Evolutionary conservation across 257 asterid genomes (phyloP), one percentile per base, ranked within the genome.

Genomic region (Gentiana straminea): DNA sequence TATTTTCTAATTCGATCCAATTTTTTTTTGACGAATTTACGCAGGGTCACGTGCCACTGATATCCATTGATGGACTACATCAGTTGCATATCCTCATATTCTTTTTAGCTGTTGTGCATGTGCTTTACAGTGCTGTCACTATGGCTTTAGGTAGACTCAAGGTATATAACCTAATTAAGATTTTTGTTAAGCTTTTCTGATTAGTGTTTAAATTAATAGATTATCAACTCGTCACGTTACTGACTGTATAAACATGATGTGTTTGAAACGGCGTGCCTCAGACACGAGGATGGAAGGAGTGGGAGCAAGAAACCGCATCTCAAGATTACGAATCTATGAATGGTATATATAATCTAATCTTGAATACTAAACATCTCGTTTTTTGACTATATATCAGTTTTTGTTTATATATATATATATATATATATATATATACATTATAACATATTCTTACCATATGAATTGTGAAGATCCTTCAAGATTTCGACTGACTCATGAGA

Each of bases 221-320:
- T 24, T 24, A 24, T 24, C 24, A 24, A 24, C 44, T 39, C 8
- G 8, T 39, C 44, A 39, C 8, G 44, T 39, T 39, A 39, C 4
- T 39, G 8, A 39, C 8, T 39, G 44, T 39, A 39, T 39, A 7
- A 39, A 39, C 44, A 39, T 41, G 9, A 41, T 41, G 9, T 0
- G 8, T 3, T 32, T 49, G 32, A 62, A 65, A 60, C 66, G 58
- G 38, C 68, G 61, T 48, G 52, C 73, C 57, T 79, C 74, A 92
- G 98, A 84, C 74, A 58, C 95, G 94, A 53, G 82, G 94, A 37
- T 92, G 97, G 97, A 92, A 92, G 69, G 81, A 78, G 36, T 92
- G 97, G 98, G 98, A 92, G 68, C 73, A 68, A 74, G 97, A 87
- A 75, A 84, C 94, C 51, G 67, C 81, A 37, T 66, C 94, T 61